These are phyloP conservation scores for Hemileia vastatrix DNA, from an alignment of 1,284 basidiomycete species.

Conservation along the genomic window DNA sequence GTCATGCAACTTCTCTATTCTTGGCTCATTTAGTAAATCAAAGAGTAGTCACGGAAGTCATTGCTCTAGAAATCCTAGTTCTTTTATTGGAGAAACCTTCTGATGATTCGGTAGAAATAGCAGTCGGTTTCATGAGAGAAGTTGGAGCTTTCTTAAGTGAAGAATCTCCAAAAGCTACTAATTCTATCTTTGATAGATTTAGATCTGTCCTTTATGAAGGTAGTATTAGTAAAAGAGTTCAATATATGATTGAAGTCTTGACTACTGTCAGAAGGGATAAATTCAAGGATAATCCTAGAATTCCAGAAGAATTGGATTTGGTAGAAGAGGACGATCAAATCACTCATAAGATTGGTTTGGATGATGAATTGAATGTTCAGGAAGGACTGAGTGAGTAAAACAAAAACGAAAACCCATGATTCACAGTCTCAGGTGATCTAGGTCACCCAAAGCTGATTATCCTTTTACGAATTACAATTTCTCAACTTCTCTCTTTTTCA, in stretches of 20 bases:
- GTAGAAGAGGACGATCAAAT: conserved; percentile 97
- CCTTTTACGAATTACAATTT: too few relatives aligned
- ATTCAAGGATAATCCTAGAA: conserved; percentile 91
- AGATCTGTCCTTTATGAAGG: conserved; percentile 92
- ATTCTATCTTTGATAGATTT: conserved; percentile 88
- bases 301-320: conserved; percentile 84
- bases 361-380: conserved; percentile 85
- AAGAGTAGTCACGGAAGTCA: conserved; percentile 79
- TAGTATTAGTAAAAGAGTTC: conserved; percentile 83
- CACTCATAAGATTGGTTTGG: conserved; percentile 80
- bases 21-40: conserved; percentile 96
- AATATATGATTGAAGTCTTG: conserved; percentile 98
- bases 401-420: conserved; percentile 3
- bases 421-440: too few relatives aligned
- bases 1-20: conserved; percentile 87
- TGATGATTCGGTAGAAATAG: conserved; percentile 95
- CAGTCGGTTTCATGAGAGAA: conserved; percentile 92
- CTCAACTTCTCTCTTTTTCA: neutral
- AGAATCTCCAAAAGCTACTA: conserved; percentile 85
- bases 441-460: too few relatives aligned
- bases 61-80: conserved; percentile 88
- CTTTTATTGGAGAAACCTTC: conserved; percentile 94
- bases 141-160: conserved; percentile 89
- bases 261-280: conserved; percentile 97
- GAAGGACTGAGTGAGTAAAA: conserved; percentile 72